Evolutionary conservation across 768 basidiomycete species (phyloP).

Genomic region (Serendipita sp.): DNA sequence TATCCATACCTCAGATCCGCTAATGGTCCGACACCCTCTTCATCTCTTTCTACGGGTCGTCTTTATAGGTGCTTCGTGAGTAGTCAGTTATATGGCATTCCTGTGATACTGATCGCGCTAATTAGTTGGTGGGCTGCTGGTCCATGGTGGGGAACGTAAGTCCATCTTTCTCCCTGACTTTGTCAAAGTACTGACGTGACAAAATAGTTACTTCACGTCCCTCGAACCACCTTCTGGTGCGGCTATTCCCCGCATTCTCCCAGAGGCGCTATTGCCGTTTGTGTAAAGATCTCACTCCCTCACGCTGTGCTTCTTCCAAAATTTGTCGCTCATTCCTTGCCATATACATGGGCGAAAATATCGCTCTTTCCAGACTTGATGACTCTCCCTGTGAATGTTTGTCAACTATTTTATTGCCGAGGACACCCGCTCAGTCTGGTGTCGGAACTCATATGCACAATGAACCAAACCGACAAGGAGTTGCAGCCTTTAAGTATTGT

Average conservation of each 20-base stretch:
- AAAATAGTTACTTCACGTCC: conserved; percentile 2
- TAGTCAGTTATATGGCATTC: background rate
- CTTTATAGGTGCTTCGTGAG: background rate
- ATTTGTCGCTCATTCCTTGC: background rate
- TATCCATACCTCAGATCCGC: no score
- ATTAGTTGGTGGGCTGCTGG: conserved; percentile 43
- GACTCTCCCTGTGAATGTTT: no score
- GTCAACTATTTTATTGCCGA: no score
- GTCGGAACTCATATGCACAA: no score
- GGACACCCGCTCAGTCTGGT: no score
- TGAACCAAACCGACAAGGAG: no score
- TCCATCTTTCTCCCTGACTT: background rate
- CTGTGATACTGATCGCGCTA: background rate
- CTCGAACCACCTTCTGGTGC: conserved; percentile 37
- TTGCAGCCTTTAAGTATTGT: no score
- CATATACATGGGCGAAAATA: background rate
- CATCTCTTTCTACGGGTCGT: background rate
- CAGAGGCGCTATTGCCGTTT: conserved; percentile 39
- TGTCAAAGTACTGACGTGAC: background rate
- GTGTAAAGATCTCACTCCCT: conserved; percentile 19
- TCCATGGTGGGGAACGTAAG: conserved; percentile 24
- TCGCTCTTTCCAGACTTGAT: background rate
- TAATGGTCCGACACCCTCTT: background rate
- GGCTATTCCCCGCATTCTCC: conserved; percentile 36
- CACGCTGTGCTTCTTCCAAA: background rate